Evolutionary conservation across 371 early-diverging fungal genomes (phyloP).

Genomic region (Mortierella sp.): DNA sequence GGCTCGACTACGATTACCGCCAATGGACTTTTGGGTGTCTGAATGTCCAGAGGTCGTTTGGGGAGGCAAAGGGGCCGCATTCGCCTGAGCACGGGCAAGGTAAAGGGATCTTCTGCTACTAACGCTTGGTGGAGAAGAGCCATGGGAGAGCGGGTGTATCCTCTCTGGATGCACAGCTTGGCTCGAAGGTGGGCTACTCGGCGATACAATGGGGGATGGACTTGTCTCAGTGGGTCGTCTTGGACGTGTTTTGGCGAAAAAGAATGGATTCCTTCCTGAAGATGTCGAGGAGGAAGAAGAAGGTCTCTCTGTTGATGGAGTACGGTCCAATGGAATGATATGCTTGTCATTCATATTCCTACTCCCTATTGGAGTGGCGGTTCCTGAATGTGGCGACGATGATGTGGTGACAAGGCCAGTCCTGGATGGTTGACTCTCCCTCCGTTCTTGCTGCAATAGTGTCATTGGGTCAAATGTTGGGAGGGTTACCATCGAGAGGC

Average conservation of each 20-base stretch:
- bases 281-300: conserved; percentile 25
- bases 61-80: conserved; percentile 13
- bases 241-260: conserved; percentile 34
- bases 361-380: conserved; percentile 8
- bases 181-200: neutral
- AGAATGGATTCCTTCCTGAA: conserved; percentile 50
- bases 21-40: conserved; percentile 9
- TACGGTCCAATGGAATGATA: conserved; percentile 42
- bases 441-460: conserved; percentile 32
- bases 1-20: conserved; percentile 31
- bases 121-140: conserved; percentile 23
- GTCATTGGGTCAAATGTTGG: conserved; percentile 41
- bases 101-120: conserved; percentile 31
- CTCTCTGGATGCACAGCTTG: conserved; percentile 2
- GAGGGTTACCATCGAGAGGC: conserved; percentile 42
- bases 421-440: conserved; percentile 16
- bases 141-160: conserved; percentile 5
- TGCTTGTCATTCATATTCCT: conserved; percentile 16
- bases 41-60: neutral
- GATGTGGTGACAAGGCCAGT: neutral
- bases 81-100: conserved; percentile 46
- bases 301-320: conserved; percentile 38
- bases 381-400: conserved; percentile 15
- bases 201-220: neutral
- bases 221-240: conserved; percentile 39